Percentiles rank a stretch among this genome's conserved stretches.
phyloP scores from a whole-genome alignment of 768 basidiomycete species.

The Russula abietina region DNA sequence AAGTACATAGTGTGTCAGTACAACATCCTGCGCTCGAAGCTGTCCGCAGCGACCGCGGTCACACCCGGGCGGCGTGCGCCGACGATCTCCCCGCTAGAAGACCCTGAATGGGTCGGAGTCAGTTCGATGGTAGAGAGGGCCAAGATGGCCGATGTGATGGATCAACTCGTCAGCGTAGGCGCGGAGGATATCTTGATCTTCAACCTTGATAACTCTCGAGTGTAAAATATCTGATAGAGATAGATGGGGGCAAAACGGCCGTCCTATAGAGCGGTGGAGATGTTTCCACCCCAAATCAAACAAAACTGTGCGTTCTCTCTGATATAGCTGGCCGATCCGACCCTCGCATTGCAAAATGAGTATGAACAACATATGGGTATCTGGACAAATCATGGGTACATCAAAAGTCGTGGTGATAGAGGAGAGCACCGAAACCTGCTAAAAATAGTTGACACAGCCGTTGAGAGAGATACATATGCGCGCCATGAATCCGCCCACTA shows the following conservation, averaged over 20 bases:
- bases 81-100: slow-evolving; percentile 80
- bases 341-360: neutral
- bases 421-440: neutral
- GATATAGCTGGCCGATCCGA: neutral
- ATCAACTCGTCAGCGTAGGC: slow-evolving; percentile 71
- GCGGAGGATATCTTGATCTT: slow-evolving; percentile 90
- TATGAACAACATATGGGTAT: slow-evolving; percentile 11
- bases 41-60: slow-evolving; percentile 57
- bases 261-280: too few species aligned
- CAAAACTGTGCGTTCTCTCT: neutral
- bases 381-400: slow-evolving; percentile 4
- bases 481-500: slow-evolving; percentile 12
- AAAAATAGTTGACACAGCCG: neutral
- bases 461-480: slow-evolving; percentile 8
- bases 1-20: slow-evolving; percentile 90
- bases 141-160: slow-evolving; percentile 78
- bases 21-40: slow-evolving; percentile 67
- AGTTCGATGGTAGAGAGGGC: slow-evolving; percentile 90
- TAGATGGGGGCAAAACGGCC: neutral
- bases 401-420: neutral
- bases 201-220: slow-evolving; percentile 89
- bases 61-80: slow-evolving; percentile 89
- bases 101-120: slow-evolving; percentile 84
- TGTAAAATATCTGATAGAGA: slow-evolving; percentile 37
- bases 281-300: too few species aligned